Evolutionary conservation across 768 basidiomycete species (phyloP).

Genomic region (Rhodotorula toruloides): DNA sequence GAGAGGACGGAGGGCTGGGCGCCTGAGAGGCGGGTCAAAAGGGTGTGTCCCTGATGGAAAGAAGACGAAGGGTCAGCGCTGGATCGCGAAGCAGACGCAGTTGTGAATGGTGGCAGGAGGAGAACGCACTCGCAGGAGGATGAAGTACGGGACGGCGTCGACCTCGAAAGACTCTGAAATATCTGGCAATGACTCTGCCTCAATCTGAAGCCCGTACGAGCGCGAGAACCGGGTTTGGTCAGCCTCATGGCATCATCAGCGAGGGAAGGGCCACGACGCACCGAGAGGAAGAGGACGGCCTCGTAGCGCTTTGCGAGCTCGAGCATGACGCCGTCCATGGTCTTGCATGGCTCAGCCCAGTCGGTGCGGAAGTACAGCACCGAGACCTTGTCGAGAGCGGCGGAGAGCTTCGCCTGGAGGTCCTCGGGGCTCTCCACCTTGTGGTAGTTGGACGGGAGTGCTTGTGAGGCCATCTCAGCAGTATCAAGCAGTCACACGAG

Average conservation of each 20-base stretch:
- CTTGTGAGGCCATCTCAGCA: conserved; percentile 1
- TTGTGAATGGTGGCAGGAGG: not conserved
- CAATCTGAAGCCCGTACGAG: conserved; percentile 55
- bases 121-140: conserved; percentile 68
- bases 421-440: conserved; percentile 60
- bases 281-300: conserved; percentile 66
- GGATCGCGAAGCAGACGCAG: not conserved
- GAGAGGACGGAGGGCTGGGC: conserved; percentile 69
- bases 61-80: not conserved
- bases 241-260: conserved; percentile 3
- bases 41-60: conserved; percentile 68
- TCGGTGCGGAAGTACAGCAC: conserved; percentile 89
- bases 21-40: conserved; percentile 71
- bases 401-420: conserved; percentile 67
- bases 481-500: not conserved
- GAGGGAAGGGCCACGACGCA: conserved; percentile 43
- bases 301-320: conserved; percentile 71
- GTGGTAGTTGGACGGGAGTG: conserved; percentile 17
- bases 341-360: conserved; percentile 85
- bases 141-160: conserved; percentile 76
- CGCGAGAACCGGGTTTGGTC: not conserved
- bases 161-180: conserved; percentile 90
- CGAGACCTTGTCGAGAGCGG: conserved; percentile 73
- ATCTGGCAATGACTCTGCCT: conserved; percentile 72
- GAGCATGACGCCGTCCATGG: conserved; percentile 73